Evolutionary conservation across 2,329 filamentous ascomycete species (phyloP).

Genomic region (Meredithiella fracta): DNA sequence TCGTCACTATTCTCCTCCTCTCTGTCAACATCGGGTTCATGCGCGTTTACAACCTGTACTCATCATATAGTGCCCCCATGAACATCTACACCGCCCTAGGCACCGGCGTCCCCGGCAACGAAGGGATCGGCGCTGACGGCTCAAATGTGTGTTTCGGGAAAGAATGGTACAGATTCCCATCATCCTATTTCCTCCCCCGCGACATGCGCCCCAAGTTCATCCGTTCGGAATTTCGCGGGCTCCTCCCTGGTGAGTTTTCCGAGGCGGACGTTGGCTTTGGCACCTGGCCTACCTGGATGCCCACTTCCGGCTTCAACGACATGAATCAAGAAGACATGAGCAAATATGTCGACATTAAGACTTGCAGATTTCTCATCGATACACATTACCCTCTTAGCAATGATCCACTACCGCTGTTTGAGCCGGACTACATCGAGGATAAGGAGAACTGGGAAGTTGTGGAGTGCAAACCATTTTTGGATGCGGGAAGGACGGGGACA

Average conservation of each 20-base stretch:
- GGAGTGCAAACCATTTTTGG: slow-evolving; percentile 63
- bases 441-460: slow-evolving; percentile 60
- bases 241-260: slow-evolving; percentile 80
- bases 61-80: slow-evolving; percentile 69
- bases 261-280: slow-evolving; percentile 54
- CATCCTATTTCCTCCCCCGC: slow-evolving; percentile 77
- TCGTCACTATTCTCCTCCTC: slow-evolving; percentile 43
- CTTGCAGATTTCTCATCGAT: slow-evolving; percentile 76
- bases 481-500: slow-evolving; percentile 55
- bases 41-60: slow-evolving; percentile 60
- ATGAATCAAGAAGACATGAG: slow-evolving; percentile 68
- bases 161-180: slow-evolving; percentile 96
- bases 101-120: slow-evolving; percentile 29
- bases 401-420: slow-evolving; percentile 25
- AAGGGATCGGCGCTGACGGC: slow-evolving; percentile 38
- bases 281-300: slow-evolving; percentile 63
- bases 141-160: slow-evolving; percentile 79
- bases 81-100: slow-evolving; percentile 53
- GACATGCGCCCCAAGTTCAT: slow-evolving; percentile 76
- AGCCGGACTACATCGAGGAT: slow-evolving; percentile 69
- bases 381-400: slow-evolving; percentile 52
- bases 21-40: slow-evolving; percentile 51
- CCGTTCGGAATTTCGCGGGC: slow-evolving; percentile 72
- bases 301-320: slow-evolving; percentile 78
- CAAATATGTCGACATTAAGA: slow-evolving; percentile 67